Percentiles rank a stretch among this genome's conserved stretches.
Conservation (phyloP, 179 eudicot genomes). For the Nepenthes alata region DNA sequence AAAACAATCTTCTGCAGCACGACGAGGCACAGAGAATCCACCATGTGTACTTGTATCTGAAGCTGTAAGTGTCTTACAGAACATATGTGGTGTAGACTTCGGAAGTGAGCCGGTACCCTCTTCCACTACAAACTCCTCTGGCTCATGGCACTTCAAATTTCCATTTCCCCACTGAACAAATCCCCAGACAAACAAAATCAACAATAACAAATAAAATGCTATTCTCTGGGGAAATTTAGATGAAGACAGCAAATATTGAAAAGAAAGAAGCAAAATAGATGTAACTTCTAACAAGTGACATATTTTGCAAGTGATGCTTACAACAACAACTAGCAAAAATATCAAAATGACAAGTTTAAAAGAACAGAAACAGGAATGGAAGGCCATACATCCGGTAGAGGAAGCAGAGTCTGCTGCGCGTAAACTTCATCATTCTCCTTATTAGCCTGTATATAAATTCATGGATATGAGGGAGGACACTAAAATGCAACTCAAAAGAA, state of each 20-base stretch:
- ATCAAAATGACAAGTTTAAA: no score
- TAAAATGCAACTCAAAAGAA: background rate
- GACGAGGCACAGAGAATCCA: constrained; percentile 91
- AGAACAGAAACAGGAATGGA: background rate
- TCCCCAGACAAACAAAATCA: background rate
- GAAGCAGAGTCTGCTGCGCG: constrained; percentile 59
- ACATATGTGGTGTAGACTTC: constrained; percentile 78
- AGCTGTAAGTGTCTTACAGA: constrained; percentile 85
- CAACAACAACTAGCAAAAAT: no score
- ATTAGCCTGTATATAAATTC: constrained; percentile 42
- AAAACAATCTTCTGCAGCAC: constrained; percentile 93
- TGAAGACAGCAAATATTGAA: background rate
- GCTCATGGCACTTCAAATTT: constrained; percentile 1
- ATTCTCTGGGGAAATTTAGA: background rate
- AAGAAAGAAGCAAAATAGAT: no score
- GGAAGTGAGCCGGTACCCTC: constrained; percentile 27
- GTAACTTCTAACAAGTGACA: no score
- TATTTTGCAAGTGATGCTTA: no score
- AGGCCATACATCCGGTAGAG: constrained; percentile 49
- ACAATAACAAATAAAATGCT: background rate
- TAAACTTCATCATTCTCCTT: constrained; percentile 94
- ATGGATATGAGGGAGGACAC: background rate
- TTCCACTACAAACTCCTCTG: constrained; percentile 20
- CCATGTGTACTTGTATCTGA: constrained; percentile 93
- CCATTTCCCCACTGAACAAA: constrained; percentile 1